phyloP scores from a whole-genome alignment of 1,284 basidiomycete genomes.

The Hypsizygus ulmarius region DNA sequence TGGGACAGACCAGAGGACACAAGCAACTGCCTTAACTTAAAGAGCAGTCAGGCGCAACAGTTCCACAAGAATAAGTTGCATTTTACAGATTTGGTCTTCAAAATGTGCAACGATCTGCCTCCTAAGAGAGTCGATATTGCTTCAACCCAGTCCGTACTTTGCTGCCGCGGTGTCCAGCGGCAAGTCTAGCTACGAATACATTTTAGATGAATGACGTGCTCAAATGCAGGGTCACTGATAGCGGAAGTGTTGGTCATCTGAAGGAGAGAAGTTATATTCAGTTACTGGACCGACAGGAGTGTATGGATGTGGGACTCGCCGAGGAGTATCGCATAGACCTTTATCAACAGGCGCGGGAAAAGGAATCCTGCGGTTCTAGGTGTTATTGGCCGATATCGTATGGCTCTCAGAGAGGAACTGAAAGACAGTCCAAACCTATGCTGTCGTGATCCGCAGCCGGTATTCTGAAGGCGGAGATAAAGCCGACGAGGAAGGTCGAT shows the following conservation, averaged over 20 bases:
- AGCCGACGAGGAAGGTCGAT: not conserved
- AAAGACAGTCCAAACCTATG: not conserved
- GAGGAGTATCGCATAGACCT: constrained; percentile 5
- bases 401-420: not conserved
- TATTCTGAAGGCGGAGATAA: not conserved
- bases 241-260: not conserved
- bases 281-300: not conserved
- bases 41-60: too few species aligned
- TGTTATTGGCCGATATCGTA: not conserved
- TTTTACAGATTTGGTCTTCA: too few species aligned
- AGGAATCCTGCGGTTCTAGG: not conserved
- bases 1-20: too few species aligned
- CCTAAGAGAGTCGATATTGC: not conserved
- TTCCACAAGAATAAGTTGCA: too few species aligned
- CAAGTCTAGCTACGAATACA: not conserved
- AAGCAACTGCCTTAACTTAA: too few species aligned
- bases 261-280: not conserved
- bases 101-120: too few species aligned
- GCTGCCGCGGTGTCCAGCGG: constrained; percentile 1
- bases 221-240: not conserved
- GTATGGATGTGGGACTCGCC: constrained; percentile 6
- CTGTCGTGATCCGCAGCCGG: not conserved
- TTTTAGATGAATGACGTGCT: not conserved
- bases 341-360: not conserved
- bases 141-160: not conserved